Base-by-base conservation (phyloP, 805 yeast species). In the Candida caryicola region DNA sequence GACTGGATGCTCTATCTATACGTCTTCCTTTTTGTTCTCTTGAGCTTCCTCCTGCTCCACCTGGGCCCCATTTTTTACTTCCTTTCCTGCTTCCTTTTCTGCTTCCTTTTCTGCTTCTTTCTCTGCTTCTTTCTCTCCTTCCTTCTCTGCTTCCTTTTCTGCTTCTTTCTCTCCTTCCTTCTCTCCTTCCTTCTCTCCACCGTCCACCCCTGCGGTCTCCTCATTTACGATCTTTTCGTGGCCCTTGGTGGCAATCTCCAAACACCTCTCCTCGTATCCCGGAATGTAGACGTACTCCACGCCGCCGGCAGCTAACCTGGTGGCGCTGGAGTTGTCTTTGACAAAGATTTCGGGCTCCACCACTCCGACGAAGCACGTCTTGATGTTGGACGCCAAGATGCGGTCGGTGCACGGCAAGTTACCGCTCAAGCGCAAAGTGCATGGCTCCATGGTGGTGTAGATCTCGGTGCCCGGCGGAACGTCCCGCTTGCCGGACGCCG, bases 381-480 rank as follows among this genome's bases (percentile, higher is more conserved):
- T 71, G 43, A 91, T 82, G 5, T 54, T 48, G 0, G 78, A 59
- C 3, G 64, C 71, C 34, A 90, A 53, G 5, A 93, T 79, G 19
- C 98, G 72, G 44, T 89, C 89, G 2, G 79, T 81, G 61, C 99
- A 93, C 0, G 99, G 96, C 36, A 71, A 52, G 49, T 91, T 90
- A 0, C 98, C 98, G 55, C 96, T 88, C 23, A 91, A 66, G 37
- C 99, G 71, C 40, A 77, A 75, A 4, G 95, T 81, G 57, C 99
- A 93, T 1, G 99, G 99, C 55, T 93, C 99, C 98, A 93, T 93
- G 0, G 97, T 88, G 0, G 98, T 91, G 59, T 86, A 93, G 9
- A 93, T 60, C 27, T 85, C 86, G 0, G 93, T 78, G 0, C 95
- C 95, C 6, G 51, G 55, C 1, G 96, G 96, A 2, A 88, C 68